A percentile compares a stretch with the other conserved stretches of the same genome.
Evolutionary conservation across 768 basidiomycete species (phyloP).

Genomic region (Amanita inopinata): DNA sequence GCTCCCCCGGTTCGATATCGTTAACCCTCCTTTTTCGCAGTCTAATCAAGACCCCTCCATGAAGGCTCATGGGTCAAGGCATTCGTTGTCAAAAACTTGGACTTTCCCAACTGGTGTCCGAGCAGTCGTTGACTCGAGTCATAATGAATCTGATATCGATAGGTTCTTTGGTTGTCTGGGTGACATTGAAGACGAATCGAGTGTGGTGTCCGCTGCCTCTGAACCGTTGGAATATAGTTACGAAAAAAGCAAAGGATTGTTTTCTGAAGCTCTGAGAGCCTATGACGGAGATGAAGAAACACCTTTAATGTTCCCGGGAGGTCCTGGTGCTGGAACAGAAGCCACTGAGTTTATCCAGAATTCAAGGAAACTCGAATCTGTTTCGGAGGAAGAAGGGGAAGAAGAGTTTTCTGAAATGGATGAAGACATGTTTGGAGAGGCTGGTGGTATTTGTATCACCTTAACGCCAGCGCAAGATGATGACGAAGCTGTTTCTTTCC

Average conservation of each 20-base stretch:
- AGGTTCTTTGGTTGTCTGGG: constrained; percentile 71
- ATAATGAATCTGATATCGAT: constrained; percentile 45
- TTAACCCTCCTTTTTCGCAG: not conserved
- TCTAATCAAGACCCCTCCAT: not conserved
- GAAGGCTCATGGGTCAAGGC: constrained; percentile 20
- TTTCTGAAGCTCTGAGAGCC: constrained; percentile 42
- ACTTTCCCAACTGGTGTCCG: constrained; percentile 47
- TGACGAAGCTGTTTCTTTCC: constrained; percentile 19
- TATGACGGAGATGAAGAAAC: constrained; percentile 42
- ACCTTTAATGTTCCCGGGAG: constrained; percentile 33
- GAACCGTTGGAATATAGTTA: constrained; percentile 32
- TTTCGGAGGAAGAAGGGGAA: constrained; percentile 26
- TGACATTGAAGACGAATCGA: constrained; percentile 33
- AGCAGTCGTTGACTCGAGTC: constrained; percentile 15
- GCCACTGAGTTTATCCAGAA: constrained; percentile 27
- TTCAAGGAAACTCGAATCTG: not conserved
- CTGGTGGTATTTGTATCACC: constrained; percentile 65
- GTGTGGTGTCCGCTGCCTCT: constrained; percentile 23
- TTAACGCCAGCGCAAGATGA: constrained; percentile 52
- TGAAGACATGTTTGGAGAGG: constrained; percentile 49
- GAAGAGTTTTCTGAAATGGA: constrained; percentile 28
- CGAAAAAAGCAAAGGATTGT: constrained; percentile 52
- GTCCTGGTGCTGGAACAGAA: constrained; percentile 32
- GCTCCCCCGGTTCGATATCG: constrained; percentile 17
- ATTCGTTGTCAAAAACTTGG: constrained; percentile 62